Base-by-base conservation (phyloP, 2,329 filamentous ascomycete species). In the Myrmaecium sp. region DNA sequence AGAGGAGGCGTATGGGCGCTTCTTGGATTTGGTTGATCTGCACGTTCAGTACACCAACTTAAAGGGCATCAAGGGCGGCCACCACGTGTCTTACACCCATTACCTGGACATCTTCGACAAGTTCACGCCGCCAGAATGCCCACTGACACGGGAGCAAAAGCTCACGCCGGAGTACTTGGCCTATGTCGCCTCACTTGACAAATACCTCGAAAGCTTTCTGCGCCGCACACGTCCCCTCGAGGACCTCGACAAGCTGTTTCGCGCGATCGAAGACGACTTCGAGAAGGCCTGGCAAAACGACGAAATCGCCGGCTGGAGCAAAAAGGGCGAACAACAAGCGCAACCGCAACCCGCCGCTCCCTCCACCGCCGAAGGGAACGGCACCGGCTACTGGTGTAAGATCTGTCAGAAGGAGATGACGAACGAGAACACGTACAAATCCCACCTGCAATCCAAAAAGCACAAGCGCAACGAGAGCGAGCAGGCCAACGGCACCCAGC, bases 401-500 rank as follows among this genome's bases (percentile, higher is more conserved):
- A 83, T 84, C 35, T 98, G 89, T 48, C 77, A 89, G 46, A 94
- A 84, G 54, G 81, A 86, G 32, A 98, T 95, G 57, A 83, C 80
- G 43, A 95, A 94, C 43, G 73, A 89, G 37, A 93, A 93, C 34
- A 82, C 94, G 25, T 93, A 92, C 60, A 84, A 83, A 41, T 74
- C 70, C 19, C 89, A 98, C 49, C 55, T 98, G 33, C 76, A 61
- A 0, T 86, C 86, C 21, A 86, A 92, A 55, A 98, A 95, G 49
- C 89, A 98, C 49, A 69, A 86, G 49, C 81, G 82, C 41, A 80
- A 79, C 1, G 80, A 77, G 1, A 72, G 82, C 46, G 64, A 67
- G 28, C 65, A 74, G 24, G 14, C 44, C 26, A 44, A 46, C 9
- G 30, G 41, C 26, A 30, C 33, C 14, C 30, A n/a, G n/a, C n/a